phyloP scores from a whole-genome alignment of 2,329 filamentous ascomycete species.

The Colletotrichum gloeosporioides region DNA sequence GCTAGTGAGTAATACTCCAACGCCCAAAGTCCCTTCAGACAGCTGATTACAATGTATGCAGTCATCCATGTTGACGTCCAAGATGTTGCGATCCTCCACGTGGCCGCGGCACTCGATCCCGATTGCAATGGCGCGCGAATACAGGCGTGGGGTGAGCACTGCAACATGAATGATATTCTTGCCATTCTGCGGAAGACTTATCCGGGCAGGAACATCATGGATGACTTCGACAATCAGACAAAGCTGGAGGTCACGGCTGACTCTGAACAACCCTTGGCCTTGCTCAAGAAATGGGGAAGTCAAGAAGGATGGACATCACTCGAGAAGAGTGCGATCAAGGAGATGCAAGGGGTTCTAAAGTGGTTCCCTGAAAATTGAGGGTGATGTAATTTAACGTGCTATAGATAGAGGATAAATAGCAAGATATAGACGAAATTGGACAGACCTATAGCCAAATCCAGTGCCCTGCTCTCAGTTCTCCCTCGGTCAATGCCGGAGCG shows the following conservation, averaged over 20 bases:
- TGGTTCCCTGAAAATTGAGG: neutral
- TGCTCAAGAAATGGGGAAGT: neutral
- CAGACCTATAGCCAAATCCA: neutral
- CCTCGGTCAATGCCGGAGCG: neutral
- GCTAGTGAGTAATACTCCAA: neutral
- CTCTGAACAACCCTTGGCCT: neutral
- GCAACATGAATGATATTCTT: neutral
- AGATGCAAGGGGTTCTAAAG: neutral
- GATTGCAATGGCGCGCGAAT: neutral
- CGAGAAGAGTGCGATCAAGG: neutral
- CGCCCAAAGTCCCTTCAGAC: neutral
- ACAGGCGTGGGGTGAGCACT: neutral
- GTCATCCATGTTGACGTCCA: neutral
- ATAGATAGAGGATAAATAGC: fast-evolving
- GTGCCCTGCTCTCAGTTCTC: neutral
- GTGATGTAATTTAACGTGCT: neutral
- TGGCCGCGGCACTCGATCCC: neutral
- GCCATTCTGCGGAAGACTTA: neutral
- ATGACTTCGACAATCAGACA: neutral
- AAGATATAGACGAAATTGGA: neutral
- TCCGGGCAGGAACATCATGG: neutral
- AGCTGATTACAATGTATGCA: neutral
- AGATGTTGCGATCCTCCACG: neutral
- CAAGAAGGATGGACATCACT: neutral
- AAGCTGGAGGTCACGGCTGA: neutral